These are phyloP conservation scores for Leccinum variicolor DNA, from an alignment of 768 basidiomycete genomes.

Conservation along the genomic window DNA sequence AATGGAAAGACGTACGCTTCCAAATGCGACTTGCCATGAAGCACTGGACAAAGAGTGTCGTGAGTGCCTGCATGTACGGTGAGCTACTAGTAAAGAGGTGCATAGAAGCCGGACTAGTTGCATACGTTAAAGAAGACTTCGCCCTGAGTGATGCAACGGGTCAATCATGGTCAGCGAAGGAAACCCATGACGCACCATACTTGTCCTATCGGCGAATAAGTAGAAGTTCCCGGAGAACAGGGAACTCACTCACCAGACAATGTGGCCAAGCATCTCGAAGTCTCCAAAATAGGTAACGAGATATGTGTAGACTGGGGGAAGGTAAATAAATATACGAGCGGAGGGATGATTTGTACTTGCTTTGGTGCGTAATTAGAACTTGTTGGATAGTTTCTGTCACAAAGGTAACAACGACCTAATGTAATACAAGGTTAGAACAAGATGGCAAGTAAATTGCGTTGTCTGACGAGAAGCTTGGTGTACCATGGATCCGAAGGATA, in stretches of 20 bases:
- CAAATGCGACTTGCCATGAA: slow-evolving; percentile 52
- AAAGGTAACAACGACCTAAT: slow-evolving; percentile 49
- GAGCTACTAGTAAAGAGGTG: neutral
- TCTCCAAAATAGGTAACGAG: slow-evolving; percentile 41
- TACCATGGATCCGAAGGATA: slow-evolving; percentile 50
- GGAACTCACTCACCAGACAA: slow-evolving; percentile 40
- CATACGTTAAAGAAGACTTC: slow-evolving; percentile 49
- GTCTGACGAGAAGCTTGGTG: slow-evolving; percentile 43
- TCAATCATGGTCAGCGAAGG: slow-evolving; percentile 5
- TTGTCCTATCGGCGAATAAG: slow-evolving; percentile 18
- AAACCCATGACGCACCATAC: slow-evolving; percentile 12
- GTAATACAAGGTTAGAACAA: neutral
- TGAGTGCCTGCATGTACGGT: slow-evolving; percentile 30
- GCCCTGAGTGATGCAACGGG: slow-evolving; percentile 28
- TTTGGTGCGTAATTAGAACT: slow-evolving; percentile 47
- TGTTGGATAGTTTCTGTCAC: slow-evolving; percentile 53
- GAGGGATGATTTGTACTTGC: slow-evolving; percentile 25
- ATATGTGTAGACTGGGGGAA: slow-evolving; percentile 44
- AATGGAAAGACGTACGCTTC: slow-evolving; percentile 35
- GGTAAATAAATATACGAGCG: neutral
- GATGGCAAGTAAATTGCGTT: neutral
- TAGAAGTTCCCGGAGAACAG: neutral
- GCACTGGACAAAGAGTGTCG: slow-evolving; percentile 51
- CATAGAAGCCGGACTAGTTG: neutral
- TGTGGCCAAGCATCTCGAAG: slow-evolving; percentile 20